phyloP scores from a whole-genome alignment of 257 asterid genomes.

The Echites panduratus region DNA sequence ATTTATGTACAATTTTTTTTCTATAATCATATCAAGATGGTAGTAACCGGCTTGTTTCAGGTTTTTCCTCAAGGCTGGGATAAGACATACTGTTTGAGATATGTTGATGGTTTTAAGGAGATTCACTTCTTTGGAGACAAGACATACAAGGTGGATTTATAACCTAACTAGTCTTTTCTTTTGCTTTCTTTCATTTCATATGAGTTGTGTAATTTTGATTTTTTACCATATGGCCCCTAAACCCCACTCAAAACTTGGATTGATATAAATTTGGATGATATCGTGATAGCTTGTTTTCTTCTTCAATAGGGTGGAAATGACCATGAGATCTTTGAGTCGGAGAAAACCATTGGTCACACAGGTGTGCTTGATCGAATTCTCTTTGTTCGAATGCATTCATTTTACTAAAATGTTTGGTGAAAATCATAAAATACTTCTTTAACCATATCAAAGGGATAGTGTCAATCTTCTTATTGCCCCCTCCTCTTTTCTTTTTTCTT shows the following conservation, averaged over 20 bases:
- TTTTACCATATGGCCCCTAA: background rate
- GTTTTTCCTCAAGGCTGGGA: conserved; percentile 98
- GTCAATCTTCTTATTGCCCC: background rate
- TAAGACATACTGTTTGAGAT: conserved; percentile 90
- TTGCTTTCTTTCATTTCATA: background rate
- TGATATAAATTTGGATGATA: background rate
- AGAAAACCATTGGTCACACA: conserved; percentile 86
- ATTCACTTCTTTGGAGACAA: conserved; percentile 96
- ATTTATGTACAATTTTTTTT: too few relatives aligned
- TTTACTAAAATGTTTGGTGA: conserved; percentile 1
- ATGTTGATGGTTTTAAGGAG: conserved; percentile 74
- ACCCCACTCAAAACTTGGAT: background rate
- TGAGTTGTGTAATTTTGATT: background rate
- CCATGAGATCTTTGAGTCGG: conserved; percentile 78
- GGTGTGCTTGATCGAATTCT: conserved; percentile 33
- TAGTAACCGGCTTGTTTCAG: conserved; percentile 29
- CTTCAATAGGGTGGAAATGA: conserved; percentile 86
- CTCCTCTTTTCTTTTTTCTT: background rate
- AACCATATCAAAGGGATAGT: background rate
- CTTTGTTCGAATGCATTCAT: background rate
- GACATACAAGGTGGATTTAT: conserved; percentile 70
- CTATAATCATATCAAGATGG: background rate
- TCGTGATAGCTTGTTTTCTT: background rate
- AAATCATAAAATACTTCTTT: background rate
- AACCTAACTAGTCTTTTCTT: background rate